These are phyloP conservation scores for Tuber indicum DNA, from an alignment of 495 filamentous ascomycete species.

Conservation along the genomic window DNA sequence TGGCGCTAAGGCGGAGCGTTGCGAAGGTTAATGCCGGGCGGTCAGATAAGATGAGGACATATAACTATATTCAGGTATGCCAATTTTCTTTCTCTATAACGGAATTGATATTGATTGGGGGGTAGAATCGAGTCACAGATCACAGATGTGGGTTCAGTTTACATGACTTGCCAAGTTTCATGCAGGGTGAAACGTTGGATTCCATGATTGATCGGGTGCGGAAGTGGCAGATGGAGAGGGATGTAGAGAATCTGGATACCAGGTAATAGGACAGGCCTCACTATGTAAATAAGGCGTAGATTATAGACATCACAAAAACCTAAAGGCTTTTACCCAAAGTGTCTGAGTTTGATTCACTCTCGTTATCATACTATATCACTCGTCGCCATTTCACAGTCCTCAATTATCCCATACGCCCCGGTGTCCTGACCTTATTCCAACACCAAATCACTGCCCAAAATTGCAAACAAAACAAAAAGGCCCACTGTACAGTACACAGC, in stretches of 20 bases:
- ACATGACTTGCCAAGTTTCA: conserved; percentile 73
- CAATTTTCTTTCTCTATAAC: background rate
- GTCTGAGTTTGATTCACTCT: background rate
- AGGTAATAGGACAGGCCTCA: background rate
- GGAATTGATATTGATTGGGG: background rate
- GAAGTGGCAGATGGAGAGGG: conserved; percentile 68
- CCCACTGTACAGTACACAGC: background rate
- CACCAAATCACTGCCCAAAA: background rate
- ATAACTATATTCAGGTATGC: conserved; percentile 75
- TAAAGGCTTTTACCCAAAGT: background rate
- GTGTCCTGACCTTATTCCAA: background rate
- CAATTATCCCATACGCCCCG: background rate
- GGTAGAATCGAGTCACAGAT: conserved; percentile 74
- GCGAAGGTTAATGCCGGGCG: conserved; percentile 76
- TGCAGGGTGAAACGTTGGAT: conserved; percentile 64
- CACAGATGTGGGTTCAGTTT: conserved; percentile 78
- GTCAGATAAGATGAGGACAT: conserved; percentile 89
- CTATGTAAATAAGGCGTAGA: background rate
- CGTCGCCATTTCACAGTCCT: background rate
- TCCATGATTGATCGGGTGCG: conserved; percentile 74
- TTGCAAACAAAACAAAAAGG: background rate
- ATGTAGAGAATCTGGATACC: conserved; percentile 54
- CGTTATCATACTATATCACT: background rate
- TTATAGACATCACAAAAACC: background rate
- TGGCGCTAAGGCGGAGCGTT: conserved; percentile 62